These are phyloP conservation scores for Yamadazyma siamensis DNA, from an alignment of 1,139 yeast genomes.

Conservation along the genomic window DNA sequence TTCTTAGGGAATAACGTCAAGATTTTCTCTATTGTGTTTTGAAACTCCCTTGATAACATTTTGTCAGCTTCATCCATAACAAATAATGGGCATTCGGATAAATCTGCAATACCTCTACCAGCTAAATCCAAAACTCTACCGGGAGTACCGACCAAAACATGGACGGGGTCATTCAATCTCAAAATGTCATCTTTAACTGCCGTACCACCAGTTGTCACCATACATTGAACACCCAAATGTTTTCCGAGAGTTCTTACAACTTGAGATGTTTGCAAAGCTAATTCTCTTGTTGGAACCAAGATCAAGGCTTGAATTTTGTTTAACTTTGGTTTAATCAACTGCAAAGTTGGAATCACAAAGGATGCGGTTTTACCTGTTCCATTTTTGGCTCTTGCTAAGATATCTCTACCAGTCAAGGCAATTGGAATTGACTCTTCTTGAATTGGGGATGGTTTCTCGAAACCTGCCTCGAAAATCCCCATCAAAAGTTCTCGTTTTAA, in stretches of 20 bases:
- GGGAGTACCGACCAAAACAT: conserved; percentile 89
- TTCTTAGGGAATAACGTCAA: conserved; percentile 73
- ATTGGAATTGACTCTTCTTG: conserved; percentile 97
- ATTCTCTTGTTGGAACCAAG: conserved; percentile 90
- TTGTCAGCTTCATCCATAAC: conserved; percentile 99
- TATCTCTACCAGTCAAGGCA: conserved; percentile 93
- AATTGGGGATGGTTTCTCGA: conserved; percentile 96
- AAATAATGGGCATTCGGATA: conserved; percentile 82
- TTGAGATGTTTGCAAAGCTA: conserved; percentile 95
- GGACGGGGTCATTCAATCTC: conserved; percentile 89
- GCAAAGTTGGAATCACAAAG: conserved; percentile 83
- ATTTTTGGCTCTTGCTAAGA: conserved; percentile 95
- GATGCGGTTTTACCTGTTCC: conserved; percentile 99
- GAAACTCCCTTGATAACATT: conserved; percentile 89
- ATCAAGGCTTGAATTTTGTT: conserved; percentile 86
- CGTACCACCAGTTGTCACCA: conserved; percentile 99
- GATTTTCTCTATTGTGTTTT: conserved; percentile 83
- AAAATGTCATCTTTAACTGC: conserved; percentile 89
- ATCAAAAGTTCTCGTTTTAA: conserved; percentile 88
- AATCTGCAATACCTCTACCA: conserved; percentile 80
- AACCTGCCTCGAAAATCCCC: conserved; percentile 99
- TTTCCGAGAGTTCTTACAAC: conserved; percentile 97
- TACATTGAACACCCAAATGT: conserved; percentile 86
- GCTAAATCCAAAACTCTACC: conserved; percentile 97
- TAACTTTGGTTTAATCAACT: conserved; percentile 77